A percentile compares a stretch with the other conserved stretches of the same genome.
These are phyloP conservation scores for Veloboletus limbatus DNA, from an alignment of 1,284 basidiomycete genomes.

Conservation along the genomic window DNA sequence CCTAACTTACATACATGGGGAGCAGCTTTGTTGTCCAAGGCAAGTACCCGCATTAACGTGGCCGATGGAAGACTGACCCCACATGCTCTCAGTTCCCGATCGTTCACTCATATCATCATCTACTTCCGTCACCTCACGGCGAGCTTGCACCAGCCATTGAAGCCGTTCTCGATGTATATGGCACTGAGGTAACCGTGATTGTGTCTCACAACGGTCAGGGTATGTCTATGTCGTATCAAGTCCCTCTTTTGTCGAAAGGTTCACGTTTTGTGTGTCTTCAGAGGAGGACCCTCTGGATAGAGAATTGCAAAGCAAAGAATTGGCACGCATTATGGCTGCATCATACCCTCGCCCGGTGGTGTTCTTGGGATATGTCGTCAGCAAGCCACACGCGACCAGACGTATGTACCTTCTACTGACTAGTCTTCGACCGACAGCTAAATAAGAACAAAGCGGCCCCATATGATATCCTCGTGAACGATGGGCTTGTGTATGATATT, in stretches of 20 bases:
- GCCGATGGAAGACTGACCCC: constrained; percentile 1
- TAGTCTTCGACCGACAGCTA: constrained; percentile 8
- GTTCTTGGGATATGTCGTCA: constrained; percentile 88
- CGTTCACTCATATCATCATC: constrained; percentile 84
- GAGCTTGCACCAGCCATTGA: constrained; percentile 93
- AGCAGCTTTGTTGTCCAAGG: constrained; percentile 79
- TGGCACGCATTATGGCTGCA: constrained; percentile 77
- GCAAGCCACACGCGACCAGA: constrained; percentile 65
- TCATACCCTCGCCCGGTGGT: constrained; percentile 77
- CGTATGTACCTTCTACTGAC: constrained; percentile 45
- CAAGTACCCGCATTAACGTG: constrained; percentile 17
- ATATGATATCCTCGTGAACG: constrained; percentile 78
- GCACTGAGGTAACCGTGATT: constrained; percentile 77
- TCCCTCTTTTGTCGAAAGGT: not conserved
- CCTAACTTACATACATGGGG: constrained; percentile 94
- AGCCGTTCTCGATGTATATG: constrained; percentile 83
- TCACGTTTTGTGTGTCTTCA: constrained; percentile 1
- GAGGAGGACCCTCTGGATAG: constrained; percentile 89
- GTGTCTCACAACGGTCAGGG: constrained; percentile 94
- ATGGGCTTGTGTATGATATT: constrained; percentile 73
- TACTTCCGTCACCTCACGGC: constrained; percentile 84
- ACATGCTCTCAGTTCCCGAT: constrained; percentile 78
- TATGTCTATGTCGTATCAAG: constrained; percentile 25
- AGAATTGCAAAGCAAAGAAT: constrained; percentile 80
- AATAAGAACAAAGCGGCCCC: constrained; percentile 58